A percentile compares a stretch with the other conserved stretches of the same genome.
Conservation (phyloP, 352 stramenopile genomes). For the Phytophthora sp. region DNA sequence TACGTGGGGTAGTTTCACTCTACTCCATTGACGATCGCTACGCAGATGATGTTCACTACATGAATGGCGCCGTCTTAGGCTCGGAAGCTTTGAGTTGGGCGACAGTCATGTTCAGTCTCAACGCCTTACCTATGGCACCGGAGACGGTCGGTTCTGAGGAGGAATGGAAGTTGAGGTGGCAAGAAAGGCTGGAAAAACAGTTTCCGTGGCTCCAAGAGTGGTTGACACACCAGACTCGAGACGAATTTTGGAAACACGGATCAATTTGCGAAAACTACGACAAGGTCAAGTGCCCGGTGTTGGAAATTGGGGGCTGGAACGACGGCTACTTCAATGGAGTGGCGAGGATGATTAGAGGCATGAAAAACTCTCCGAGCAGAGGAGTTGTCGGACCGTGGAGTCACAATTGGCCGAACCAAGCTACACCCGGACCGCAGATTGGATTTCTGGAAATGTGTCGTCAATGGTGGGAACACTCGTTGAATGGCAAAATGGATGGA, state of each 20-base stretch:
- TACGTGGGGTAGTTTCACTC: slow-evolving; percentile 52
- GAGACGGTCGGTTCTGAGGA: slow-evolving; percentile 38
- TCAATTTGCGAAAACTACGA: slow-evolving; percentile 52
- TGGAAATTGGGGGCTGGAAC: slow-evolving; percentile 55
- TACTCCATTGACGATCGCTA: slow-evolving; percentile 67
- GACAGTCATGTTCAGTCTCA: slow-evolving; percentile 56
- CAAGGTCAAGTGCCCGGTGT: slow-evolving; percentile 40
- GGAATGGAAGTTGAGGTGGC: slow-evolving; percentile 37
- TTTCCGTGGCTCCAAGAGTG: slow-evolving; percentile 56
- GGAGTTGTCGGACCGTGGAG: slow-evolving; percentile 56
- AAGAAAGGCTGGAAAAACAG: slow-evolving; percentile 46
- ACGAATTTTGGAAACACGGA: slow-evolving; percentile 54
- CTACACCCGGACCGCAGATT: slow-evolving; percentile 46
- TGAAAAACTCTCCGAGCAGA: slow-evolving; percentile 45
- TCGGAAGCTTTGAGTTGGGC: slow-evolving; percentile 61
- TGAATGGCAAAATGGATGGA: slow-evolving; percentile 37
- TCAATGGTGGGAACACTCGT: slow-evolving; percentile 51
- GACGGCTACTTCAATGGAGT: slow-evolving; percentile 61
- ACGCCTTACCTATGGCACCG: slow-evolving; percentile 42
- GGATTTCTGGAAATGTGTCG: slow-evolving; percentile 58
- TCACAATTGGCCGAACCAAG: slow-evolving; percentile 60
- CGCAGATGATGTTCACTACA: slow-evolving; percentile 59
- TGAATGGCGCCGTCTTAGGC: slow-evolving; percentile 46
- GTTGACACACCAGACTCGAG: slow-evolving; percentile 47
- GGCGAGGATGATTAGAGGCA: slow-evolving; percentile 43